phyloP scores from a whole-genome alignment of 139 green algal genomes.

The Volvox africanus region DNA sequence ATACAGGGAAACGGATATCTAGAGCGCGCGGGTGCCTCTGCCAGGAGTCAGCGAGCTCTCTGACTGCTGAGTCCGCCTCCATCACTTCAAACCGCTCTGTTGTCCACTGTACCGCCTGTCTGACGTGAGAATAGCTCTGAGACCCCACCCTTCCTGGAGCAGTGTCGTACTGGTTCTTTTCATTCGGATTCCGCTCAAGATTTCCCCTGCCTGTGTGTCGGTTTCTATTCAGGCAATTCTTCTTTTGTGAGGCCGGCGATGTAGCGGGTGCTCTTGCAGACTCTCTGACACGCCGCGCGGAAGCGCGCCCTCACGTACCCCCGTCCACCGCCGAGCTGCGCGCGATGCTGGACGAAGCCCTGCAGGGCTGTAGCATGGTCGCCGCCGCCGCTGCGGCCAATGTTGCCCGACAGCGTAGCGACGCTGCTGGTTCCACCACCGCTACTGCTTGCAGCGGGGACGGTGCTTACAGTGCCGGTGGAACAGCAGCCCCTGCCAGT shows the following conservation, averaged over 20 bases:
- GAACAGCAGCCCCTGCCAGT: not conserved
- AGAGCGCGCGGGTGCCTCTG: too few relatives aligned
- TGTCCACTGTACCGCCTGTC: too few relatives aligned
- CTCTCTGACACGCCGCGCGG: not conserved
- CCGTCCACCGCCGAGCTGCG: constrained; percentile 36
- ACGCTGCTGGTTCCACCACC: not conserved
- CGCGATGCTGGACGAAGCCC: constrained; percentile 24
- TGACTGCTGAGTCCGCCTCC: too few relatives aligned
- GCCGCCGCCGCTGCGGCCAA: not conserved
- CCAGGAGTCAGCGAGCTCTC: too few relatives aligned
- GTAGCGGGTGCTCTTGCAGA: constrained; percentile 18
- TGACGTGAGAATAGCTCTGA: too few relatives aligned
- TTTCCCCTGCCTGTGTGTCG: too few relatives aligned
- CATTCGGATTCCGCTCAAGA: too few relatives aligned
- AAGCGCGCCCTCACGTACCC: constrained; percentile 2
- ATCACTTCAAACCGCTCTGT: too few relatives aligned
- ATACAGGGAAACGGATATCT: too few relatives aligned
- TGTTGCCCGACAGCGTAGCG: not conserved
- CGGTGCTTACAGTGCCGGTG: not conserved
- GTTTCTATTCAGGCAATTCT: constrained; percentile 1
- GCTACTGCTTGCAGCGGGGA: not conserved
- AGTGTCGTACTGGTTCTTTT: too few relatives aligned
- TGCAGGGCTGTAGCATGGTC: constrained; percentile 21
- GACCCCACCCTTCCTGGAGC: too few relatives aligned
- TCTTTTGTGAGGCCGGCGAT: constrained; percentile 41